Evolutionary conservation across 2,329 filamentous ascomycete genomes (phyloP), one percentile per base, ranked within the genome.

Genomic region (Pleomassaria siparia): DNA sequence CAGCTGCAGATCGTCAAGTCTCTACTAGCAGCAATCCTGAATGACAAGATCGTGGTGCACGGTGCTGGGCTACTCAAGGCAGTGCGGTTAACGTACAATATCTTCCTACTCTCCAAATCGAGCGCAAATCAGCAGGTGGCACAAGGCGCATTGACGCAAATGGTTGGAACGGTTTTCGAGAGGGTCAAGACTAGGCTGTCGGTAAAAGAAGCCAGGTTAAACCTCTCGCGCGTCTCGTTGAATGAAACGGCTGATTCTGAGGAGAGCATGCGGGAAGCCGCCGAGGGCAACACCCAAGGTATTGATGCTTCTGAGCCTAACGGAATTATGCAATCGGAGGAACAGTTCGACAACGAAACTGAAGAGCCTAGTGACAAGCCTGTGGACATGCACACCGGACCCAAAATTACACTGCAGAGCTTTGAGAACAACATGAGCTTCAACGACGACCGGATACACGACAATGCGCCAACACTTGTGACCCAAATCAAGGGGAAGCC

Each of bases 1-100:
- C 94, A 99, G 72, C 83, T 97, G 61, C 94, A 99, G 74, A 99
- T 99, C 60, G 90, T 99, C 70, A 97, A 99, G 75, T 97, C 94
- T 2, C 78, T 99, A 50, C 78, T 99, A 50, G 91, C 94, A 12
- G 95, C 95, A 12, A 94, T 99, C 12, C 77, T 99, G 55, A 97
- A 97, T 67, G 94, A 99, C 76, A 99, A 97, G 76, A 96, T 97
- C 56, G 91, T 99, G 35, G 95, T 99, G 2, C 94, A 99, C 70
- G 94, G 94, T 49, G 92, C 94, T 29, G 95, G 94, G 54, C 80
- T 99, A 53, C 80, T 99, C 56, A 99, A 99, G 76, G 92, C 94
- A 45, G 91, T 99, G 56, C 88, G 94, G 59, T 90, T 97, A 72
- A 95, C 96, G 49, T 99, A 99, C 79, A 99, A 99, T 76, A 95